Evolutionary conservation across 148 eudicot genomes (phyloP), one percentile per base, ranked within the genome.

Genomic region (Rhododendron mucronatum): DNA sequence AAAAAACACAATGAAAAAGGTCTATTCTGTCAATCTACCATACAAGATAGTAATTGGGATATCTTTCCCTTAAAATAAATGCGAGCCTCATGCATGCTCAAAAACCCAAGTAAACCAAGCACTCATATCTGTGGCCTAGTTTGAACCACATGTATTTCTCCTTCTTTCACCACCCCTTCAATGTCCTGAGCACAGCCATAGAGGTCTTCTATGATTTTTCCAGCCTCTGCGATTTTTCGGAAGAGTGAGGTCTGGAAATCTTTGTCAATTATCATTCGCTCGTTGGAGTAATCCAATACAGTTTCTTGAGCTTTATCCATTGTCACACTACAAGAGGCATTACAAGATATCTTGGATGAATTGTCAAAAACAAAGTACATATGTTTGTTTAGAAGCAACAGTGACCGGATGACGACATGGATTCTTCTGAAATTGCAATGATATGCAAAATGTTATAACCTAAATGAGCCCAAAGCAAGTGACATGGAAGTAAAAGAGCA

Each of bases 111-210:
- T 47, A 41, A 59, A 61, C 8, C 12, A 23, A 7, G 26, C 28
- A 63, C 69, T 63, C 69, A 67, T 26, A 69, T 69, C 75, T 69
- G 75, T 69, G 75, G 75, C 75, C 75, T 67, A 28, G 75, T 69
- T 69, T 69, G 75, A 69, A 69, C 37, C 18, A 69, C 75, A 28
- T 69, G 28, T 26, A 69, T 28, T 69, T 69, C 75, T 69, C 75
- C 75, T 12, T 28, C 75, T 69, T 69, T 69, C 75, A 69, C 75
- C 75, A 69, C 75, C 75, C 75, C 75, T 69, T 69, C 75, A 69
- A 69, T 69, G 75, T 69, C 75, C 75, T 69, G 75, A 69, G 75
- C 75, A 69, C 33, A 69, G 75, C 75, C 37, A 69, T n/a, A 69
- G 75, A 69, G 33, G 75, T 69, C 75, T 69, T 69, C 75, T 26